Evolutionary conservation across 176 grass and related monocot genomes (phyloP), one percentile per base, ranked within the genome.

Genomic region (Juncus inflexus): DNA sequence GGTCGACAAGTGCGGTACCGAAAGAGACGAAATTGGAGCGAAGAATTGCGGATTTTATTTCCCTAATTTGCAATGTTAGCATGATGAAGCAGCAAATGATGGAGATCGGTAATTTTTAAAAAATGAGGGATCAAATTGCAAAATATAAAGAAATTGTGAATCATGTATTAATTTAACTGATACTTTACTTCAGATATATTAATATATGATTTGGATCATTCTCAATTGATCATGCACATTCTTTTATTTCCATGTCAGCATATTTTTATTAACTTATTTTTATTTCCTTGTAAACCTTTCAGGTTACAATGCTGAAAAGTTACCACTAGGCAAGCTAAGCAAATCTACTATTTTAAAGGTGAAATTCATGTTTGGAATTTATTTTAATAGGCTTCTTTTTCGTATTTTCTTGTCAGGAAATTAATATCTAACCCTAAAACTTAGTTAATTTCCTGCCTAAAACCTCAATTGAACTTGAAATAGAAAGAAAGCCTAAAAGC

Each of bases 21-120:
- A 90, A 74, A 80, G 73, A 77, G 55, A 91, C 91, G 63, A 88
- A 91, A 73, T 84, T 96, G 67, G 91, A 96, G 71, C 68, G 66
- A 43, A 64, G 69, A 63, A 86, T 85, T 76, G 84, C 84, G 3
- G 66, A 85, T 14, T 96, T 96, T 81, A 81, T 96, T 64, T 96
- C 91, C 19, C 72, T 96, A 62, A 85, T 96, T 49, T 96, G 87
- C 74, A 88, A 88, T 78, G 84, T 96, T 57, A 83, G 69, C 77
- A 96, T 96, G 91, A 91, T 96, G 91, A 96, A 83, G 70, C 91
- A 96, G 54, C 91, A 96, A 86, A 96, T 96, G 91, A 79, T 88
- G 76, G 91, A 96, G 86, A 96, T 96, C 76, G 91, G 91, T 88
- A 88, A 83, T 52, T 51, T 72, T 75, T 47, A 1, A 47, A 45